These are phyloP conservation scores for Didymella keratinophila DNA, from an alignment of 2,329 filamentous ascomycete genomes.

Conservation along the genomic window DNA sequence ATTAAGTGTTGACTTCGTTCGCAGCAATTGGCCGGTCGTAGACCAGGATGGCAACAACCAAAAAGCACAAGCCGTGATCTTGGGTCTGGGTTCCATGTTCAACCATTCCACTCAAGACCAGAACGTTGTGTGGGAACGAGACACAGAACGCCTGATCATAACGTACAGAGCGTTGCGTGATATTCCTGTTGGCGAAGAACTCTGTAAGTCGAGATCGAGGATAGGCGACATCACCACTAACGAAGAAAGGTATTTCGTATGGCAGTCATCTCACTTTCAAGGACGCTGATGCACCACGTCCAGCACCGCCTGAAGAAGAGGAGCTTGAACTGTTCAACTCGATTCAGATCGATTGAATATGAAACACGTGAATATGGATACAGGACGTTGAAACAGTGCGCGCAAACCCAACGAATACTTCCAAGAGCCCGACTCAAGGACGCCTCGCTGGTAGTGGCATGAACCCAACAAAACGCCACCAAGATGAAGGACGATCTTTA, in stretches of 20 bases:
- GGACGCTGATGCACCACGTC: constrained; percentile 49
- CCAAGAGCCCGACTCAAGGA: constrained; percentile 4
- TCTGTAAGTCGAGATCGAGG: constrained; percentile 52
- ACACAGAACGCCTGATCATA: constrained; percentile 56
- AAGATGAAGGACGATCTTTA: constrained; percentile 1
- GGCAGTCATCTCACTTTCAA: constrained; percentile 58
- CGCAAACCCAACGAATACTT: constrained; percentile 3
- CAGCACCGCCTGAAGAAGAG: constrained; percentile 46
- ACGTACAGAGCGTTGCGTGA: constrained; percentile 60
- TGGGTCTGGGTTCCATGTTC: constrained; percentile 66
- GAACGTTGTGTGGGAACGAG: constrained; percentile 64
- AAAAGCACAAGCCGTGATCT: constrained; percentile 61
- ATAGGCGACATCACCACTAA: constrained; percentile 17
- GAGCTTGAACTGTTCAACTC: constrained; percentile 51
- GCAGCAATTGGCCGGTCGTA: constrained; percentile 55
- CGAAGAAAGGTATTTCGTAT: constrained; percentile 55
- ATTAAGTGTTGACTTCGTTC: background rate
- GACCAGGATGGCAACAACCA: constrained; percentile 36
- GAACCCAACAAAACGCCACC: constrained; percentile 12
- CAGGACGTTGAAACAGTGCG: constrained; percentile 24
- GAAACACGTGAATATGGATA: constrained; percentile 28
- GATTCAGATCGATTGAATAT: constrained; percentile 50
- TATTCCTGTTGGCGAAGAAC: constrained; percentile 61
- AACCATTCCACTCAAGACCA: constrained; percentile 62
- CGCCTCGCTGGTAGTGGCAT: constrained; percentile 12